phyloP scores from a whole-genome alignment of 2,329 filamentous ascomycete genomes.

The Venturia oleaginea region DNA sequence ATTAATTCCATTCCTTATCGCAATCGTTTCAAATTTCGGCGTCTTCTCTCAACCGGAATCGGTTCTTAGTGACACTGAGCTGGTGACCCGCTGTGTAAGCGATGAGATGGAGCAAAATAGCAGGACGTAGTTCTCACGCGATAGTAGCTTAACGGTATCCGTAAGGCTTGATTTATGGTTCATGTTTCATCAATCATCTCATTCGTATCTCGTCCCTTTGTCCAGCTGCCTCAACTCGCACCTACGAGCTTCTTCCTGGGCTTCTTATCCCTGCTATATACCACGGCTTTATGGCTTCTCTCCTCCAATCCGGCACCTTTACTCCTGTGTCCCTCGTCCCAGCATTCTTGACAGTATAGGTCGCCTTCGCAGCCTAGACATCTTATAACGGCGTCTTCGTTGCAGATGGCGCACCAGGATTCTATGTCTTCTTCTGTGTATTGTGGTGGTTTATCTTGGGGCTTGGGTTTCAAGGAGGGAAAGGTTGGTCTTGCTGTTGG shows the following conservation, averaged over 20 bases:
- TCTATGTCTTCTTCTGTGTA: slow-evolving; percentile 62
- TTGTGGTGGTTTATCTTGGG: slow-evolving; percentile 27
- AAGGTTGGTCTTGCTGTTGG: slow-evolving; percentile 28
- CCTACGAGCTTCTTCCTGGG: slow-evolving; percentile 12
- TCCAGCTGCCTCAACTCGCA: background rate
- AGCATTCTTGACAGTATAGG: slow-evolving; percentile 69
- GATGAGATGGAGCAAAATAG: too few species aligned
- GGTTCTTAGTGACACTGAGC: too few species aligned
- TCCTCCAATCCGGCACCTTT: slow-evolving; percentile 63
- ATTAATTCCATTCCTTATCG: too few species aligned
- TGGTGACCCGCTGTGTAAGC: too few species aligned
- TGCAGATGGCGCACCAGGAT: slow-evolving; percentile 75
- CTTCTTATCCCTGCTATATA: slow-evolving; percentile 34
- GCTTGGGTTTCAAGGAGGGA: slow-evolving; percentile 15
- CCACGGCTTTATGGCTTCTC: slow-evolving; percentile 57
- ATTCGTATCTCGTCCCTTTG: background rate
- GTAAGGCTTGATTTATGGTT: too few species aligned
- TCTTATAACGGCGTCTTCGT: slow-evolving; percentile 63
- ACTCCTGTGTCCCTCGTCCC: slow-evolving; percentile 70
- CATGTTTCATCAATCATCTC: too few species aligned
- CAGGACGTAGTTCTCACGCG: too few species aligned
- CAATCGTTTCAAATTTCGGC: too few species aligned
- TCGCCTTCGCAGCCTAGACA: slow-evolving; percentile 64
- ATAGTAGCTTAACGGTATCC: too few species aligned
- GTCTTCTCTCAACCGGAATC: too few species aligned